Evolutionary conservation across 2,329 filamentous ascomycete genomes (phyloP).

Genomic region (Sporothrix inflata): DNA sequence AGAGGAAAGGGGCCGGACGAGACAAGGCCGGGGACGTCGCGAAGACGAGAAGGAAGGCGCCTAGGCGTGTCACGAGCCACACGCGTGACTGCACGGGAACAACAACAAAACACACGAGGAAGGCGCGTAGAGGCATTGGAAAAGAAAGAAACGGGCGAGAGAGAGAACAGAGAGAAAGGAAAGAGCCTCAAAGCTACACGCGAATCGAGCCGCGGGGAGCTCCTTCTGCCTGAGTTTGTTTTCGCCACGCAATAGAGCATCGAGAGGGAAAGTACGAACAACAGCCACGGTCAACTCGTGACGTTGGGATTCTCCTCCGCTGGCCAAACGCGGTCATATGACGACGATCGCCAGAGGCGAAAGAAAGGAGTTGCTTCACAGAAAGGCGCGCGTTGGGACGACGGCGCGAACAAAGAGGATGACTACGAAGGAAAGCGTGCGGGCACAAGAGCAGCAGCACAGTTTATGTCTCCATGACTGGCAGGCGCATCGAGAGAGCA

Average conservation of each 20-base stretch:
- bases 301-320: background rate
- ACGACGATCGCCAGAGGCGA: background rate
- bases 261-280: background rate
- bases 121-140: background rate
- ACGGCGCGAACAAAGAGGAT: background rate
- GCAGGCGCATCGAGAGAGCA: no score
- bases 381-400: background rate
- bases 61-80: background rate
- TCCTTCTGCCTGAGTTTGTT: background rate
- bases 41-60: background rate
- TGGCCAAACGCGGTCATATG: conserved; percentile 2
- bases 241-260: background rate
- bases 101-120: background rate
- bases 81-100: background rate
- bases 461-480: no score
- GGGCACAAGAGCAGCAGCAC: background rate
- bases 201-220: background rate
- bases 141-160: background rate
- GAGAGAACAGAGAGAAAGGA: background rate
- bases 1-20: background rate
- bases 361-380: background rate
- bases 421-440: background rate
- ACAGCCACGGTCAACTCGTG: background rate
- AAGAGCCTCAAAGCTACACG: background rate
- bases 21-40: background rate